A percentile compares a stretch with the other conserved stretches of the same genome.
Conservation (phyloP, 192 early-diverging fungal species). For the Coemansia sp. region DNA sequence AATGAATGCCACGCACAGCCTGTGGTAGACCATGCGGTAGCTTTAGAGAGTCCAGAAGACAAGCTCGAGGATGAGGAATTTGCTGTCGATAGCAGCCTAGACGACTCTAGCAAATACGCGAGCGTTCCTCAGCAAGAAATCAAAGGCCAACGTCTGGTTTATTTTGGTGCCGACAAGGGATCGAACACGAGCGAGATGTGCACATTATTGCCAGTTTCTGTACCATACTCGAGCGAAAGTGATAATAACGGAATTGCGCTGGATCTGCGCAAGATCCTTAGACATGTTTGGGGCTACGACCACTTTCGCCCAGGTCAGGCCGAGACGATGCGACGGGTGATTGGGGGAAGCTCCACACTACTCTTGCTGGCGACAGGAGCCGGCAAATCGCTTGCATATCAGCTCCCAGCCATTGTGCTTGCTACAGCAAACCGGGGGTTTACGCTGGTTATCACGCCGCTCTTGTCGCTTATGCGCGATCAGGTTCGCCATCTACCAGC, state of each 20-base stretch:
- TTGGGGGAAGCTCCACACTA: constrained; percentile 51
- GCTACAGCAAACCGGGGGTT: constrained; percentile 38
- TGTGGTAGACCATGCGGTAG: background rate
- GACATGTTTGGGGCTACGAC: constrained; percentile 49
- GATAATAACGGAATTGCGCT: constrained; percentile 3
- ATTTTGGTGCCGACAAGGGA: background rate
- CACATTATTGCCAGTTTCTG: background rate
- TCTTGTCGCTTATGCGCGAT: constrained; percentile 83
- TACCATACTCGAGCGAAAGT: background rate
- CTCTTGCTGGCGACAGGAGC: constrained; percentile 60
- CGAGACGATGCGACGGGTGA: constrained; percentile 49
- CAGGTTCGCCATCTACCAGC: constrained; percentile 68
- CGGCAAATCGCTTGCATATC: constrained; percentile 80
- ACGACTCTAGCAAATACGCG: background rate
- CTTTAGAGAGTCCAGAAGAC: background rate
- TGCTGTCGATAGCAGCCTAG: background rate
- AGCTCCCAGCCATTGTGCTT: constrained; percentile 69
- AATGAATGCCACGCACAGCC: background rate
- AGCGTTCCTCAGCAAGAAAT: background rate
- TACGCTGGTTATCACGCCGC: constrained; percentile 77
- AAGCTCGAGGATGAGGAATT: background rate
- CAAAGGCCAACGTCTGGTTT: constrained; percentile 1
- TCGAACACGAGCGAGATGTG: constrained; percentile 2
- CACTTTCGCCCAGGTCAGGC: constrained; percentile 51
- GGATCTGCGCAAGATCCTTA: constrained; percentile 51